Evolutionary conservation across 139 green algal species (phyloP), one percentile per base, ranked within the genome.

Genomic region (Micractinium sp.): DNA sequence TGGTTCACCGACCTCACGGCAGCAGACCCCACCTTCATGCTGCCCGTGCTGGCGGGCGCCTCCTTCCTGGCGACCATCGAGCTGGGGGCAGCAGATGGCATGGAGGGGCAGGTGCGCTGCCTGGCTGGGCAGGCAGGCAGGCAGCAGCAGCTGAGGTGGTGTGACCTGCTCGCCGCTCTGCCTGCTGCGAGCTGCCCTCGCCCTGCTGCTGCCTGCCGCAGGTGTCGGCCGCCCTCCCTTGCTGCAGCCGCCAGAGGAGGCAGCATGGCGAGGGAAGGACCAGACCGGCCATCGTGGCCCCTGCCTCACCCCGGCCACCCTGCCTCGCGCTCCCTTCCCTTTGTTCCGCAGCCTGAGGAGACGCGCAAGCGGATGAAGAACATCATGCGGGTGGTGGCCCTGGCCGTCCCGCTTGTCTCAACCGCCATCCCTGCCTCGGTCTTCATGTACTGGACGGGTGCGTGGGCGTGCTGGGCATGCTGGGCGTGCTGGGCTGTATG

Each of bases 1-100:
- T 98, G 95, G 97, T 99, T 98, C 91, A 90, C 82, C 0, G 94
- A 99, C 94, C 93, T 99, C 7, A 97, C 97, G 0, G 38, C 93
- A 14, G 76, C 95, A 16, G 97, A 99, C 93, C 93, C 97, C 0
- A 94, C 90, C 66, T 98, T 95, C 41, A 87, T 90, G 35, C 89
- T 99, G 69, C 97, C 97, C 35, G 88, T 97, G 31, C 81, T 97
- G 25, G 94, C 94, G n/a, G 88, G 89, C 16, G 29, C 86, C 22
- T 85, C 94, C 22, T 98, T 98, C 39, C 88, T 99, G 39, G 86
- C 91, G 0, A 96, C 95, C 41, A 91, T 98, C 15, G 90, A 98
- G 91, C 90, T 95, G 60, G 93, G 93, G 13, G 94, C 93, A 14
- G 89, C 94, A 27, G 94, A 96, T 80, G 94, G 93, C 79, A 96